A percentile compares a stretch with the other conserved stretches of the same genome.
Evolutionary conservation across 192 early-diverging fungal genomes (phyloP).

Genomic region (Dispira simplex): DNA sequence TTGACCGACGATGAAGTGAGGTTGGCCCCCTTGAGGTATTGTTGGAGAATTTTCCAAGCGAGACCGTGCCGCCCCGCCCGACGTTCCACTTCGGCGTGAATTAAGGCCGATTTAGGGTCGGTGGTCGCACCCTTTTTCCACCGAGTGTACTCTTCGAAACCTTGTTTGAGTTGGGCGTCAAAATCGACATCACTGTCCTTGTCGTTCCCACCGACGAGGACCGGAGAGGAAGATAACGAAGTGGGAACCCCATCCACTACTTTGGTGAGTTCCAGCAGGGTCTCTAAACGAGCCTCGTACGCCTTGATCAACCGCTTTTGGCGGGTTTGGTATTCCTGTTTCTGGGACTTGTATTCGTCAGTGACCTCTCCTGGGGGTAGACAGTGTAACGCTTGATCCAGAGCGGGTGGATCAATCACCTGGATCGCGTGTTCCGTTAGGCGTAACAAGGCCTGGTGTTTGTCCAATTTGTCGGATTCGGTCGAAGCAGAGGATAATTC

Average conservation of each 20-base stretch:
- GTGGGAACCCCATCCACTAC: slow-evolving; percentile 11
- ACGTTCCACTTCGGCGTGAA: slow-evolving; percentile 38
- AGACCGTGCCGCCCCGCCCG: slow-evolving; percentile 36
- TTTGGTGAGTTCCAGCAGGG: slow-evolving; percentile 22
- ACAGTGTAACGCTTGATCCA: slow-evolving; percentile 47
- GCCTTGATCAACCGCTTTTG: slow-evolving; percentile 50
- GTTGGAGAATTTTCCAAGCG: slow-evolving; percentile 57
- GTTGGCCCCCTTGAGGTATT: slow-evolving; percentile 45
- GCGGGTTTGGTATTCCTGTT: slow-evolving; percentile 30
- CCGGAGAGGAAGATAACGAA: slow-evolving; percentile 17
- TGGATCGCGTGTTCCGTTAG: slow-evolving; percentile 38
- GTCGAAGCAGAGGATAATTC: slow-evolving; percentile 28
- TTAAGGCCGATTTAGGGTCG: slow-evolving; percentile 30
- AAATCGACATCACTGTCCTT: slow-evolving; percentile 16
- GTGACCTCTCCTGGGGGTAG: slow-evolving; percentile 31
- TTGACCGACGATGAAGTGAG: slow-evolving; percentile 29
- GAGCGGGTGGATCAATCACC: slow-evolving; percentile 36
- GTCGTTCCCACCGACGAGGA: slow-evolving; percentile 27
- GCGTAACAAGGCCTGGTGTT: slow-evolving; percentile 31
- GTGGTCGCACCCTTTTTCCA: slow-evolving; percentile 43
- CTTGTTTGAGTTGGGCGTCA: slow-evolving; percentile 31
- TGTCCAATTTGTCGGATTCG: slow-evolving; percentile 25
- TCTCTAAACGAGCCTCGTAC: slow-evolving; percentile 36
- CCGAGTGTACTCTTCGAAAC: slow-evolving; percentile 35
- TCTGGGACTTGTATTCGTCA: slow-evolving; percentile 23